phyloP scores from a whole-genome alignment of 495 filamentous ascomycete species.

The Parathielavia hyrcaniae region DNA sequence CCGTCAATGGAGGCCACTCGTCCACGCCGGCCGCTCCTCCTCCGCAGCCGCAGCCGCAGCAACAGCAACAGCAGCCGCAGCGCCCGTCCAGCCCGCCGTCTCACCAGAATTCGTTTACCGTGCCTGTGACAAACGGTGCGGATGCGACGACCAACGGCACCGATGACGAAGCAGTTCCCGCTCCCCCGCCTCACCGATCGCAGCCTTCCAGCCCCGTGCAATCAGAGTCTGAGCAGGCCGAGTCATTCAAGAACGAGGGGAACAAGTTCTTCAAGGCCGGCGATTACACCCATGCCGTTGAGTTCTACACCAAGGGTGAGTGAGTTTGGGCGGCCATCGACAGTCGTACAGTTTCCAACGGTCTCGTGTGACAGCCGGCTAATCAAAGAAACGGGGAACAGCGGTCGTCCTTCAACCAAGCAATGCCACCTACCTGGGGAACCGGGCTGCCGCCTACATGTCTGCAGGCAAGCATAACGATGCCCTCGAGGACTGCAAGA shows the following conservation, averaged over 20 bases:
- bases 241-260: constrained; percentile 82
- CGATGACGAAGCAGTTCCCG: constrained; percentile 50
- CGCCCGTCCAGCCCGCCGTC: constrained; percentile 27
- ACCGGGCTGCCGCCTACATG: constrained; percentile 92
- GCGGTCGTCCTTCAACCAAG: constrained; percentile 73
- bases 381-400: constrained; percentile 37
- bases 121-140: constrained; percentile 48
- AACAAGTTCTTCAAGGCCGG: constrained; percentile 95
- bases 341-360: neutral
- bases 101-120: constrained; percentile 36
- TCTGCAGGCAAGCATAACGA: constrained; percentile 66
- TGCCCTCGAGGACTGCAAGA: constrained; percentile 78
- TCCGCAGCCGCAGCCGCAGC: constrained; percentile 27
- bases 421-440: constrained; percentile 85
- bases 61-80: constrained; percentile 17
- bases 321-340: neutral
- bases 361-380: constrained; percentile 12
- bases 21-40: constrained; percentile 43
- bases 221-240: constrained; percentile 61
- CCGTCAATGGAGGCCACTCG: constrained; percentile 42
- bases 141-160: constrained; percentile 40
- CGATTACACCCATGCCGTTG: constrained; percentile 76
- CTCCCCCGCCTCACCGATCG: constrained; percentile 71
- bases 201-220: constrained; percentile 54
- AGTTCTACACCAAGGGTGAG: constrained; percentile 88